A percentile compares a stretch with the other conserved stretches of the same genome.
Evolutionary conservation across 164 flowering plant species (phyloP).

Genomic region (Chimonanthus salicifolius): DNA sequence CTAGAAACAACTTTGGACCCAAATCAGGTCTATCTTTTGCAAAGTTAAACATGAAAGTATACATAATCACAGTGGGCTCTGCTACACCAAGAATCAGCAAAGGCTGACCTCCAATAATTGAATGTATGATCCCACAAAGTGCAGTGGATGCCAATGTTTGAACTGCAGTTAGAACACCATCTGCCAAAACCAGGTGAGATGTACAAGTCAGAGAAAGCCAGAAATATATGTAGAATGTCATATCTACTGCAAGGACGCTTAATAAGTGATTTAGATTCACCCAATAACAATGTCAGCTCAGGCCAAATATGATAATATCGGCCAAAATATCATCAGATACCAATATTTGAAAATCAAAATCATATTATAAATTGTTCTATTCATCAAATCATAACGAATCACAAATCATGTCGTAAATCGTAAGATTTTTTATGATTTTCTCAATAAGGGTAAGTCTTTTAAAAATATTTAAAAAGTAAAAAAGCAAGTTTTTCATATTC

Average conservation of each 20-base stretch:
- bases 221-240: conserved; percentile 28
- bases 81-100: conserved; percentile 94
- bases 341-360: neutral
- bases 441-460: no score
- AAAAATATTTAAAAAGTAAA: no score
- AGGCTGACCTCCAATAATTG: conserved; percentile 93
- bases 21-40: conserved; percentile 77
- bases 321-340: neutral
- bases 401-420: no score
- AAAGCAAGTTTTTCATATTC: no score
- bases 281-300: neutral
- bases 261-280: neutral
- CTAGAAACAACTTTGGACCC: conserved; percentile 77
- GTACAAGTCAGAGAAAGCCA: conserved; percentile 26
- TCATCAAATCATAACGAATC: no score
- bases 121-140: conserved; percentile 88
- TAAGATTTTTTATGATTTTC: no score
- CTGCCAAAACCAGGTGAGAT: conserved; percentile 34
- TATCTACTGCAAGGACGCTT: neutral
- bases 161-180: conserved; percentile 90
- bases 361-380: no score
- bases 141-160: conserved; percentile 96
- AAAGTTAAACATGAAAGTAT: conserved; percentile 92
- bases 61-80: conserved; percentile 98
- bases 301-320: neutral